Evolutionary conservation across 441 rosid species (phyloP).

Genomic region (Aquilaria agallochum): DNA sequence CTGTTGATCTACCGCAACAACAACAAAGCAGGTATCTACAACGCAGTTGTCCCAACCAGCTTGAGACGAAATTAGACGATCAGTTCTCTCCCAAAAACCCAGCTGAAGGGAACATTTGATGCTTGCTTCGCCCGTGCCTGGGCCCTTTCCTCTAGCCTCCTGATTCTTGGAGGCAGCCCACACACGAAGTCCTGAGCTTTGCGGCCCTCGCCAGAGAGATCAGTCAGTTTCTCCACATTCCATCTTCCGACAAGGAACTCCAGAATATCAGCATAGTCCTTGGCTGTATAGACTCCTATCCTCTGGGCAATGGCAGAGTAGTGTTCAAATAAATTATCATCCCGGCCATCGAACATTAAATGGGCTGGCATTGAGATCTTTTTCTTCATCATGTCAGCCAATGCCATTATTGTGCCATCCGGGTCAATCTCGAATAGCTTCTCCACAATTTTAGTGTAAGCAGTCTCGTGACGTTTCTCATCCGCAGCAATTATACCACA

Average conservation of each 20-base stretch:
- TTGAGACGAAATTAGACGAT: slow-evolving; percentile 14
- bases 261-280: slow-evolving; percentile 46
- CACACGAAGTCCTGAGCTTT: slow-evolving; percentile 40
- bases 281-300: slow-evolving; percentile 45
- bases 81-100: slow-evolving; percentile 39
- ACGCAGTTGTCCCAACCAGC: no score
- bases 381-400: slow-evolving; percentile 44
- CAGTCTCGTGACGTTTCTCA: slow-evolving; percentile 52
- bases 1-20: no score
- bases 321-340: slow-evolving; percentile 39
- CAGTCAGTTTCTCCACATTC: slow-evolving; percentile 32
- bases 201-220: slow-evolving; percentile 37
- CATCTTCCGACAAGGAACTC: slow-evolving; percentile 45
- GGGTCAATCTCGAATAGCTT: slow-evolving; percentile 48
- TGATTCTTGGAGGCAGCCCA: slow-evolving; percentile 33
- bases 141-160: slow-evolving; percentile 46
- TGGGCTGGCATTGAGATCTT: slow-evolving; percentile 36
- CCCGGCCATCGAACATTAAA: slow-evolving; percentile 43
- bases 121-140: slow-evolving; percentile 33
- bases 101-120: slow-evolving; percentile 37
- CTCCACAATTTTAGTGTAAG: slow-evolving; percentile 46
- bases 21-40: no score
- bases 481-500: slow-evolving; percentile 55
- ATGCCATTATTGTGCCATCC: slow-evolving; percentile 29
- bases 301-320: slow-evolving; percentile 46